phyloP scores from a whole-genome alignment of 768 basidiomycete genomes.

The Boletus huronensis region DNA sequence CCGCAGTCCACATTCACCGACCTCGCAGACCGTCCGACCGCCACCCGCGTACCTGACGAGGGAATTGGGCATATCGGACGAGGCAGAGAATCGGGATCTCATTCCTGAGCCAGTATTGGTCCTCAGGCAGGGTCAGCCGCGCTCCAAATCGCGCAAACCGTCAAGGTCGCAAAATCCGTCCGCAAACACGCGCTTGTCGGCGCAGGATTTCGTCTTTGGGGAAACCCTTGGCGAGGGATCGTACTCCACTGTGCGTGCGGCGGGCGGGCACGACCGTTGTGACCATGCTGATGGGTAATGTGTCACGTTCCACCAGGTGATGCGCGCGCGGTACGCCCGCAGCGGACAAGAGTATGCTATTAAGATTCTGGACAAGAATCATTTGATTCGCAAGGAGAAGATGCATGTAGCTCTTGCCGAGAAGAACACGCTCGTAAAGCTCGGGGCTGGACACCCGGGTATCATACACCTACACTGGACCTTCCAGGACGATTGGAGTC shows the following conservation, averaged over 20 bases:
- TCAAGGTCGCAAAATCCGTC: slow-evolving; percentile 45
- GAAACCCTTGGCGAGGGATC: slow-evolving; percentile 77
- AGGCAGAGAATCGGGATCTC: slow-evolving; percentile 14
- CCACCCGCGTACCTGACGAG: slow-evolving; percentile 59
- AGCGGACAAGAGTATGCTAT: slow-evolving; percentile 69
- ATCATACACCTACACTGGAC: slow-evolving; percentile 79
- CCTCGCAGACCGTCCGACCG: slow-evolving; percentile 31
- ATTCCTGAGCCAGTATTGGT: slow-evolving; percentile 7
- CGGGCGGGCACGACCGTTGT: neutral
- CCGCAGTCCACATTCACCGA: slow-evolving; percentile 45
- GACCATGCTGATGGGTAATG: slow-evolving; percentile 9
- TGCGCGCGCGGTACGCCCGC: slow-evolving; percentile 47
- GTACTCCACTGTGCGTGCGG: slow-evolving; percentile 66
- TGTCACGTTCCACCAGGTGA: slow-evolving; percentile 42
- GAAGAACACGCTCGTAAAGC: slow-evolving; percentile 68
- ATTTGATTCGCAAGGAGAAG: slow-evolving; percentile 76
- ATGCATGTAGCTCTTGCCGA: slow-evolving; percentile 75
- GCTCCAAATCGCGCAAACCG: slow-evolving; percentile 40
- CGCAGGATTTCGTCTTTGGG: slow-evolving; percentile 71
- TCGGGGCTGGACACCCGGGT: slow-evolving; percentile 70
- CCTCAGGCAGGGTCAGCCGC: slow-evolving; percentile 21
- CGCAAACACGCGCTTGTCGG: slow-evolving; percentile 41
- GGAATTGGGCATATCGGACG: slow-evolving; percentile 46
- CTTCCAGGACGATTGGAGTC: slow-evolving; percentile 79
- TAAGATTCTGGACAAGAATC: slow-evolving; percentile 81